Conservation (phyloP, 176 grass and related monocot genomes). For the Eragrostis curvula region DNA sequence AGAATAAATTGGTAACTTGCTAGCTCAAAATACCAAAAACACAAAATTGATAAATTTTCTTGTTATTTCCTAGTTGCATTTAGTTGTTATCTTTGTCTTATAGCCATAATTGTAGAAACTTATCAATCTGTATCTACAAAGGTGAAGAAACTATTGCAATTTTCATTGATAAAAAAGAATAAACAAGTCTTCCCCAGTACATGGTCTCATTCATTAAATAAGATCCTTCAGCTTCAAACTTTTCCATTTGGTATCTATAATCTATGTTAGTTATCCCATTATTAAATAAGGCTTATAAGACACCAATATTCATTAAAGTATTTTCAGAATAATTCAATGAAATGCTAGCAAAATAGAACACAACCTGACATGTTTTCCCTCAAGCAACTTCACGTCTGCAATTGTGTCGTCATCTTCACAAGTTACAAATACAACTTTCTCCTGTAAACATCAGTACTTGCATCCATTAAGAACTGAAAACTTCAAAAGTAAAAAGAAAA, state of each 20-base stretch:
- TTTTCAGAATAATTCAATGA: not conserved
- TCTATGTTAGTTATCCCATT: not conserved
- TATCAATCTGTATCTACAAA: not conserved
- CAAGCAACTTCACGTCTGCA: conserved; percentile 54
- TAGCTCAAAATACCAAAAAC: not conserved
- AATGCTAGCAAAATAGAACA: conserved; percentile 25
- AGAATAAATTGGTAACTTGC: not conserved
- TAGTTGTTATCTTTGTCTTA: not conserved
- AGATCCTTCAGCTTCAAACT: not conserved
- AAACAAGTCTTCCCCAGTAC: not conserved
- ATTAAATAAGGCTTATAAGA: not conserved
- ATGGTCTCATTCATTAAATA: not conserved
- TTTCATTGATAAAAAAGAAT: not conserved
- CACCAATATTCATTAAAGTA: not conserved
- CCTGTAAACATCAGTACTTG: conserved; percentile 57
- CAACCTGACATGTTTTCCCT: conserved; percentile 89
- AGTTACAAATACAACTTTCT: conserved; percentile 88
- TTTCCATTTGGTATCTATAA: not conserved
- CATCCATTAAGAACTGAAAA: conserved; percentile 21
- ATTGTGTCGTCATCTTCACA: conserved; percentile 89
- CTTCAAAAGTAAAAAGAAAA: conserved; percentile 21
- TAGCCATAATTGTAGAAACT: not conserved
- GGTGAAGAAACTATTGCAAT: not conserved
- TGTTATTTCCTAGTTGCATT: not conserved
- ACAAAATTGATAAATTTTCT: not conserved